phyloP scores from a whole-genome alignment of 305 asterid species.

The Fraxinus baroniana region DNA sequence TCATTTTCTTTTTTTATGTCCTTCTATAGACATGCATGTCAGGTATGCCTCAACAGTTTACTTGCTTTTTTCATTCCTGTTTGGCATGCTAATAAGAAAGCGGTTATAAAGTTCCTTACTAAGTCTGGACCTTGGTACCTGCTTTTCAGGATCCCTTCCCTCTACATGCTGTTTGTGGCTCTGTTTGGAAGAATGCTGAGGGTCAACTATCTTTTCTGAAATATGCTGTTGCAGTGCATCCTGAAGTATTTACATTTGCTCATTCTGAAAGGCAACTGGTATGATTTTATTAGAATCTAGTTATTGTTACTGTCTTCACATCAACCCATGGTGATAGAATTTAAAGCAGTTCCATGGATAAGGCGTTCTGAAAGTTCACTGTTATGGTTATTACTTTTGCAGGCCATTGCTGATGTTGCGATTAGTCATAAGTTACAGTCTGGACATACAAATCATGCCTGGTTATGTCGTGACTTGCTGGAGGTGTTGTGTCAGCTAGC shows the following conservation, averaged over 20 bases:
- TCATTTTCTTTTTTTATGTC: constrained; percentile 92
- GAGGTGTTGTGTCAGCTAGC: constrained; percentile 87
- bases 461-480: constrained; percentile 80
- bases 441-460: constrained; percentile 64
- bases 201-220: constrained; percentile 94
- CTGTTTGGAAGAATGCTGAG: constrained; percentile 88
- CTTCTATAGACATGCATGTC: constrained; percentile 70
- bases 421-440: constrained; percentile 55
- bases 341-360: background rate
- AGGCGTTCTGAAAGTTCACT: background rate
- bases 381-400: constrained; percentile 27
- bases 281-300: constrained; percentile 26
- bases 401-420: constrained; percentile 63
- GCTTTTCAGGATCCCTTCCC: constrained; percentile 82
- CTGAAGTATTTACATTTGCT: constrained; percentile 84
- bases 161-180: constrained; percentile 86
- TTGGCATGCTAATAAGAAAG: background rate
- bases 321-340: background rate
- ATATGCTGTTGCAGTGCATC: constrained; percentile 73
- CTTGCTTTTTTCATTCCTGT: constrained; percentile 12
- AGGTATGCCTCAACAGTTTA: constrained; percentile 44
- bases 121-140: background rate
- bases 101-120: background rate
- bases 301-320: constrained; percentile 16
- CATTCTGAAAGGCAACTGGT: constrained; percentile 80